These are phyloP conservation scores for Cucumis melo DNA, from an alignment of 306 rosid species.

Conservation along the genomic window DNA sequence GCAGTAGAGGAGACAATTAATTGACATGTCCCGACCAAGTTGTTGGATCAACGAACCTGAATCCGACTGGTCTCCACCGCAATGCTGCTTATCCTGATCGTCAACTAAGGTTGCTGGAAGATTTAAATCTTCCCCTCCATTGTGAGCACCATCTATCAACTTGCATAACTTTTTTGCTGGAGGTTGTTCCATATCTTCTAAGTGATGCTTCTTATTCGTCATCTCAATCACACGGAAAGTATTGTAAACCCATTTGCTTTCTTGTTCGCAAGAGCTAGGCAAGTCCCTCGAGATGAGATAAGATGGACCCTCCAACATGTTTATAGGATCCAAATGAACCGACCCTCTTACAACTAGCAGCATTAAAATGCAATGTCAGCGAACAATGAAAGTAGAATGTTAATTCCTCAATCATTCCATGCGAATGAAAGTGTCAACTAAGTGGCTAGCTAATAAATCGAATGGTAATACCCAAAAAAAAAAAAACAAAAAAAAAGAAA, in stretches of 20 bases:
- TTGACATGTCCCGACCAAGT: constrained; percentile 49
- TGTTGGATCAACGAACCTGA: constrained; percentile 22
- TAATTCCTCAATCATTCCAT: neutral
- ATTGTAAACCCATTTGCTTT: constrained; percentile 41
- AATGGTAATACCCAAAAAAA: neutral
- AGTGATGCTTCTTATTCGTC: constrained; percentile 25
- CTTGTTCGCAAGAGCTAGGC: constrained; percentile 39
- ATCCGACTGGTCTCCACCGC: constrained; percentile 19
- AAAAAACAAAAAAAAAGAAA: too few relatives aligned
- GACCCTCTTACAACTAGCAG: constrained; percentile 11
- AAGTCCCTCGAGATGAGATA: constrained; percentile 34
- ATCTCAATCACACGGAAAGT: constrained; percentile 21
- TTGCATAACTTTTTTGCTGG: constrained; percentile 21
- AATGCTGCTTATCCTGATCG: constrained; percentile 17
- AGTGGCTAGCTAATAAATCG: neutral
- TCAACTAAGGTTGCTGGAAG: neutral
- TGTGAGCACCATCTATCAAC: constrained; percentile 14
- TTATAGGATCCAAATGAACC: neutral
- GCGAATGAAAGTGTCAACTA: neutral
- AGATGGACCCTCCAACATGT: constrained; percentile 50
- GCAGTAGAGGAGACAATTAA: constrained; percentile 34
- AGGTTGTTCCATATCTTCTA: constrained; percentile 23
- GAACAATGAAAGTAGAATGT: constrained; percentile 1
- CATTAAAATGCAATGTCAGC: constrained; percentile 9
- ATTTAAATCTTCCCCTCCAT: constrained; percentile 14